Evolutionary conservation across 148 eudicot species (phyloP), one percentile per base, ranked within the genome.

Genomic region (Simmondsia chinensis): DNA sequence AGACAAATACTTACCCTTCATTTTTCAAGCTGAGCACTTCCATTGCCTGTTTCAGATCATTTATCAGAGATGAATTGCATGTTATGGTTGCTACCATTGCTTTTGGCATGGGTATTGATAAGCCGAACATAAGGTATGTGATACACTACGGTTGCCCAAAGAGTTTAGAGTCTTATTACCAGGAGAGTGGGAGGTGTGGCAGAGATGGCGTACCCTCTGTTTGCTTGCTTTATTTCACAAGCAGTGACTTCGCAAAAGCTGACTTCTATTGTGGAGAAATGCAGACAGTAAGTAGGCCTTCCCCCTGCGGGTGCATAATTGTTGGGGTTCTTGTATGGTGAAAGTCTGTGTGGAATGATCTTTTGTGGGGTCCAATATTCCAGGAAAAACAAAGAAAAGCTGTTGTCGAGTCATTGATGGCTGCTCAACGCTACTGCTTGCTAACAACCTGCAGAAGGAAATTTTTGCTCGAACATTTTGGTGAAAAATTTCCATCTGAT

Each of bases 41-140:
- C 13, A 20, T 36, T 21, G 26, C 1, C 42, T 36, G 4, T 26
- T 56, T 37, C 71, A 84, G 95, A 59, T 69, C 73, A 54, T 84
- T 84, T 57, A 74, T 84, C 40, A 77, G 85, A 54, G 95, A 84
- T 57, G 95, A 84, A 57, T 63, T 71, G 46, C 46, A 59, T 57
- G 85, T 85, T 53, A 82, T 85, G 79, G 95, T 80, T 46, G 95
- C 89, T 26, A 85, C 95, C 37, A 54, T 85, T 66, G 95, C 95
- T 52, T 85, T 85, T 72, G 95, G 95, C 50, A 85, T 85, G 95
- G 95, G 95, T 33, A 85, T 85, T 50, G 95, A 85, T 69, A 85
- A 85, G 58, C 83, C 95, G 37, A 56, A 85, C 60, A 70, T 85
- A 33, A 70, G 95, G 40, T 62, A 70, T 47, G 95, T 80, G 50